Conservation (phyloP, 306 rosid species). For the Casuarina cunninghamiana region DNA sequence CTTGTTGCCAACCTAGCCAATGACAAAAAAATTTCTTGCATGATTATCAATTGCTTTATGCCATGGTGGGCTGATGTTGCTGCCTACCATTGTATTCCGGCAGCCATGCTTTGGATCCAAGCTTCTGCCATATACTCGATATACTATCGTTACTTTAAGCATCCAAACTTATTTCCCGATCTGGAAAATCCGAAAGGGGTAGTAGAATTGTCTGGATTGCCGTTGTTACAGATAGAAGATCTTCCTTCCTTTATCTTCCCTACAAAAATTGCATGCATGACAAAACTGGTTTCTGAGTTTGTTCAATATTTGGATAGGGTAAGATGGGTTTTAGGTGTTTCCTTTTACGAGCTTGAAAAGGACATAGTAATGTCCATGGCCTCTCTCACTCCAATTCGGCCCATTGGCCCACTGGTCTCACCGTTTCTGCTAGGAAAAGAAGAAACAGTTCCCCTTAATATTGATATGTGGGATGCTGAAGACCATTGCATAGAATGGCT, state of each 20-base stretch:
- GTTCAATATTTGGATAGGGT: constrained; percentile 30
- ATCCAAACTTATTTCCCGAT: constrained; percentile 10
- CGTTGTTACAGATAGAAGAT: constrained; percentile 39
- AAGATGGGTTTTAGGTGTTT: constrained; percentile 53
- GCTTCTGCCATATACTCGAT: constrained; percentile 49
- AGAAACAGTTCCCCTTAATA: constrained; percentile 18
- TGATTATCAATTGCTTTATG: constrained; percentile 45
- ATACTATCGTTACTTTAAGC: constrained; percentile 37
- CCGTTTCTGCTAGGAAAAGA: constrained; percentile 45
- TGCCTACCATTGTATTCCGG: constrained; percentile 36
- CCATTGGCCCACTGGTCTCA: constrained; percentile 59
- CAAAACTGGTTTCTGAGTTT: not conserved
- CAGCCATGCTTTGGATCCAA: constrained; percentile 67
- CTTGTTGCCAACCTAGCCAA: constrained; percentile 34
- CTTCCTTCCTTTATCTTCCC: constrained; percentile 55
- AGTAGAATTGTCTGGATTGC: constrained; percentile 46
- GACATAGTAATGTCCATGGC: constrained; percentile 47
- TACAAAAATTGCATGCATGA: constrained; percentile 20
- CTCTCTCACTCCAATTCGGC: constrained; percentile 28
- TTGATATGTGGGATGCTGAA: constrained; percentile 58
- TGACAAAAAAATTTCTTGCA: constrained; percentile 27
- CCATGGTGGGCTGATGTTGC: constrained; percentile 50
- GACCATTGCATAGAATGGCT: constrained; percentile 53
- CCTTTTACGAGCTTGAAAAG: constrained; percentile 50
- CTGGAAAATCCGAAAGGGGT: constrained; percentile 31